Percentiles rank a stretch among this genome's conserved stretches.
Evolutionary conservation across 2,329 filamentous ascomycete species (phyloP).

Genomic region (Mariannaea sp.): DNA sequence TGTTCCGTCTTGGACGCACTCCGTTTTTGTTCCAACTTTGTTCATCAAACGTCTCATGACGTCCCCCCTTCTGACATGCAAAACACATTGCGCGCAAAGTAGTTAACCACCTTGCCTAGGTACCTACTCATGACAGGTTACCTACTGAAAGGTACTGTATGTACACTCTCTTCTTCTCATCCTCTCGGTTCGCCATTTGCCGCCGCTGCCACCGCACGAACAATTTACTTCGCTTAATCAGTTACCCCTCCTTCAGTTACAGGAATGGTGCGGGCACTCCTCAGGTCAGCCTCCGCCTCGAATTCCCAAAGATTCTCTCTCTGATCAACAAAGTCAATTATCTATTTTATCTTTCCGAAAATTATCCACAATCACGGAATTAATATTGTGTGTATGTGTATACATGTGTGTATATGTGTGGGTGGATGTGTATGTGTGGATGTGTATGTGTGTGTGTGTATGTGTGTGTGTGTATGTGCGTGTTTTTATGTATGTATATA

Average conservation of each 20-base stretch:
- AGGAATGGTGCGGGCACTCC: slow-evolving; percentile 8
- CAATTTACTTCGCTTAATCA: too few species aligned
- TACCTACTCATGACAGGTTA: too few species aligned
- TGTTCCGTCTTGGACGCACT: slow-evolving; percentile 1
- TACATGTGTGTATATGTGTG: too few species aligned
- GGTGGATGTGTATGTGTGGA: too few species aligned
- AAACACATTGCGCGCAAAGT: too few species aligned
- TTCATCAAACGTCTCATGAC: background rate
- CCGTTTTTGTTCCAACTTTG: background rate
- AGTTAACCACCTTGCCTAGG: too few species aligned
- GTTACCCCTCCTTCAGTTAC: slow-evolving; percentile 3
- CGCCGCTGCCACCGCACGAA: slow-evolving; percentile 13
- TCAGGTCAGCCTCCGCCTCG: slow-evolving; percentile 13
- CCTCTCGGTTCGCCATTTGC: background rate
- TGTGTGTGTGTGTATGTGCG: background rate
- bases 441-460: too few species aligned
- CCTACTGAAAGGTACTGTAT: too few species aligned
- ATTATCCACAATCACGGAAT: too few species aligned
- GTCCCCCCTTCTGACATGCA: background rate
- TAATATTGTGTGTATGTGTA: too few species aligned
- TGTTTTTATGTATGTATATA: background rate
- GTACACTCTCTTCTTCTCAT: background rate
- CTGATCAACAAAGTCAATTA: too few species aligned
- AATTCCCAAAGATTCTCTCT: slow-evolving; percentile 12
- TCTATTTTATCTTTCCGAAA: too few species aligned